A percentile compares a stretch with the other conserved stretches of the same genome.
phyloP scores from a whole-genome alignment of 345 rosid genomes.

The Hypericum perforatum region DNA sequence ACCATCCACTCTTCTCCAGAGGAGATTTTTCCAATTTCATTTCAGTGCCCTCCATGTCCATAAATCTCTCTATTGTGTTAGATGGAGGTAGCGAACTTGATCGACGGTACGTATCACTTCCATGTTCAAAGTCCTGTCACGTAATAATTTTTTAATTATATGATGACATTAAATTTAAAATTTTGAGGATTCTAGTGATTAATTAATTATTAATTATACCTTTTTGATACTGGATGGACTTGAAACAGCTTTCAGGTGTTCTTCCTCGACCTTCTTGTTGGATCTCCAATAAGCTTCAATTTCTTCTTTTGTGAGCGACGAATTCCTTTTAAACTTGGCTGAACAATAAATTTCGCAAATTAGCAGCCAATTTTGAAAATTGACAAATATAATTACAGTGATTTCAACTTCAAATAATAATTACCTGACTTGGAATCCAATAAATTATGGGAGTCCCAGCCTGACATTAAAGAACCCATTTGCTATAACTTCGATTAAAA shows the following conservation, averaged over 20 bases:
- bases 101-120: slow-evolving; percentile 14
- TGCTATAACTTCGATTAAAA: not conserved
- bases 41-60: slow-evolving; percentile 17
- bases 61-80: slow-evolving; percentile 7
- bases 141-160: not conserved
- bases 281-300: slow-evolving; percentile 68
- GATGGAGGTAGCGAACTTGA: slow-evolving; percentile 29
- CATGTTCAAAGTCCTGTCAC: slow-evolving; percentile 5
- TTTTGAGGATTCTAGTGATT: not conserved
- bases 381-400: not conserved
- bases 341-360: slow-evolving; percentile 1
- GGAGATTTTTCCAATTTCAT: slow-evolving; percentile 19
- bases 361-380: not conserved
- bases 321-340: slow-evolving; percentile 47
- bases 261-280: slow-evolving; percentile 55
- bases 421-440: slow-evolving; percentile 46
- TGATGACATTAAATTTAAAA: not conserved
- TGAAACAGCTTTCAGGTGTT: slow-evolving; percentile 36
- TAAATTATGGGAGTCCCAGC: slow-evolving; percentile 66
- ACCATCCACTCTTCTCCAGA: slow-evolving; percentile 46
- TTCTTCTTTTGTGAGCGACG: slow-evolving; percentile 61
- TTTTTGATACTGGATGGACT: slow-evolving; percentile 12
- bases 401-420: not conserved
- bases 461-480: slow-evolving; percentile 97
- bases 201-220: too few species aligned